A percentile compares a stretch with the other conserved stretches of the same genome.
These are phyloP conservation scores for Austroboletus novae-zelandiae DNA, from an alignment of 1,284 basidiomycete genomes.

Conservation along the genomic window DNA sequence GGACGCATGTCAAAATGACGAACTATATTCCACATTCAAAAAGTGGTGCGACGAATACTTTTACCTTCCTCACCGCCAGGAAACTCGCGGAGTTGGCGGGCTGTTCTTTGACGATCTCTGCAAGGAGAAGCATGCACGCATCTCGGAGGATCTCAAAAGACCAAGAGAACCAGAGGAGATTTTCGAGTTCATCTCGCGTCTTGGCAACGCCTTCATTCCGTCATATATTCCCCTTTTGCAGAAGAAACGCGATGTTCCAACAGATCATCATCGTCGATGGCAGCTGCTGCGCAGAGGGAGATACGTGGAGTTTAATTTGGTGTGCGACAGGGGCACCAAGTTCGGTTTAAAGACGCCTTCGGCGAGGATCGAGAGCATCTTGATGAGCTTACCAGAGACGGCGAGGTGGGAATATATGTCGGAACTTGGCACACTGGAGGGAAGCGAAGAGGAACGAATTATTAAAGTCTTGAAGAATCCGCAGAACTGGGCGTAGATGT, in stretches of 20 bases:
- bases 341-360: slow-evolving; percentile 91
- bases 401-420: slow-evolving; percentile 95
- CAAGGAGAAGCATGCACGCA: slow-evolving; percentile 53
- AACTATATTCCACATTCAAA: slow-evolving; percentile 84
- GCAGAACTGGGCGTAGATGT: slow-evolving; percentile 57
- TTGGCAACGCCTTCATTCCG: slow-evolving; percentile 81
- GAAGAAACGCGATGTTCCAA: slow-evolving; percentile 56
- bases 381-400: slow-evolving; percentile 89
- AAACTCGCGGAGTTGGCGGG: slow-evolving; percentile 90
- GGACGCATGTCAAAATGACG: slow-evolving; percentile 71
- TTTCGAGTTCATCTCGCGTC: slow-evolving; percentile 70
- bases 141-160: slow-evolving; percentile 49
- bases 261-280: slow-evolving; percentile 77
- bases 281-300: slow-evolving; percentile 86
- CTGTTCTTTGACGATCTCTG: slow-evolving; percentile 95
- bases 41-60: slow-evolving; percentile 99
- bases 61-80: slow-evolving; percentile 87
- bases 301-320: slow-evolving; percentile 94
- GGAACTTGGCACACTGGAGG: slow-evolving; percentile 67
- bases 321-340: slow-evolving; percentile 84
- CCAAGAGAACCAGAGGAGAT: slow-evolving; percentile 63
- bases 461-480: slow-evolving; percentile 47
- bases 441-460: slow-evolving; percentile 61
- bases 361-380: slow-evolving; percentile 88
- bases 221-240: slow-evolving; percentile 85